Base-by-base conservation (phyloP, 129 eudicot species). In the Flaveria trinervia region DNA sequence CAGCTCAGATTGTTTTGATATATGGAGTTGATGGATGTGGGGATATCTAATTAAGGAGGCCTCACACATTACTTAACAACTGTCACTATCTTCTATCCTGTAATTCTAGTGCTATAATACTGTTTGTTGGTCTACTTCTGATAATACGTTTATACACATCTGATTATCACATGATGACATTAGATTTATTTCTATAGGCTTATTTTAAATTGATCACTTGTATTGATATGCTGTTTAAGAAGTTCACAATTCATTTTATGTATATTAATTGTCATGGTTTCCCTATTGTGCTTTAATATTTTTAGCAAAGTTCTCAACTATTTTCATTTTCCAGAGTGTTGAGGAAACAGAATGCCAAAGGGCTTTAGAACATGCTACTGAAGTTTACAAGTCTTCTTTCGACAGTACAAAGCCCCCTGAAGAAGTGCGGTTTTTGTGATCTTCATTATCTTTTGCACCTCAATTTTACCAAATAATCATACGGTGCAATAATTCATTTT, bases 271-370 rank as follows among this genome's bases (percentile, higher is more conserved):
- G 2, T 80, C n/a, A 41, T 39, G 3, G 7, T n/a, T 78, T 81
- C 0, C 65, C 3, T 18, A 5, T 46, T 46, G 65, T 59, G 70
- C 39, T n/a, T 14, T 43, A 48, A 33, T 25, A 65, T 9, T 69
- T 46, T 54, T 18, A 54, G 22, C 36, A 18, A 72, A 25, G 20
- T 46, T 71, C 43, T 82, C 68, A 77, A n/a, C 73, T 61, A 23
- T 70, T 11, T 39, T 18, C 28, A 17, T 71, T 55, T 14, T 79
- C 44, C 84, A 95, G 99, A 95, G 97, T 85, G 99, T 95, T 71
- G 99, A 95, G 85, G 99, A 92, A 84, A 87, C 96, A 73, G 99
- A 95, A 87, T 92, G 99, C 74, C 93, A 92, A 73, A 89, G 94
- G 81, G 99, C 96, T 1, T 89, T 81, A 77, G 97, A 95, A 68